Evolutionary conservation across 768 basidiomycete genomes (phyloP).

Genomic region (Mrakia frigida): DNA sequence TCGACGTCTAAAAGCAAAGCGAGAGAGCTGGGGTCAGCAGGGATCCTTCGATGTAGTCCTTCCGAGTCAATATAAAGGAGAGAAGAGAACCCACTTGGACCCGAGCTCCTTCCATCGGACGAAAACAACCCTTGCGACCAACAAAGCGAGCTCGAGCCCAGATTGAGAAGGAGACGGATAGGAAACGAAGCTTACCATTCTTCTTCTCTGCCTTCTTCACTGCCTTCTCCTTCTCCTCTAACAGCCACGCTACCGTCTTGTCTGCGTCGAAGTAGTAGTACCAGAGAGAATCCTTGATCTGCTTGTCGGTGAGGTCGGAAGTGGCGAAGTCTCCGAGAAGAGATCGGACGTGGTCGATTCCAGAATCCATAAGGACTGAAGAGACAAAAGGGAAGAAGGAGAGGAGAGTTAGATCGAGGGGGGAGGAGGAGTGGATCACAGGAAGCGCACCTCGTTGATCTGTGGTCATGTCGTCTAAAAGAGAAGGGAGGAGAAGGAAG

Average conservation of each 20-base stretch:
- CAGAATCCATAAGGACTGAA: slow-evolving; percentile 61
- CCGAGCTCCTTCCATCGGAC: not conserved
- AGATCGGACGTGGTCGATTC: slow-evolving; percentile 61
- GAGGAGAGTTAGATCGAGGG: not conserved
- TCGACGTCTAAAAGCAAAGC: not conserved
- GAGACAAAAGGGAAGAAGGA: slow-evolving; percentile 45
- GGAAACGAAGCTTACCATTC: slow-evolving; percentile 61
- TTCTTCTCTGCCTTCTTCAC: slow-evolving; percentile 64
- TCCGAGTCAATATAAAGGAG: not conserved
- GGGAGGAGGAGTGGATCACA: not conserved
- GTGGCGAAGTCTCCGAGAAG: slow-evolving; percentile 59
- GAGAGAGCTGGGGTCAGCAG: not conserved
- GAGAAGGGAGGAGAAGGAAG: not conserved
- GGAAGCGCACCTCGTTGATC: slow-evolving; percentile 65
- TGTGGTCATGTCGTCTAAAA: slow-evolving; percentile 58
- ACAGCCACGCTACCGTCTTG: slow-evolving; percentile 64
- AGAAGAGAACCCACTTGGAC: slow-evolving; percentile 10
- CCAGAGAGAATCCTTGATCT: slow-evolving; percentile 77
- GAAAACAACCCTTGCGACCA: not conserved
- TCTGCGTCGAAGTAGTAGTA: slow-evolving; percentile 81
- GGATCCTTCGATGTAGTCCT: not conserved
- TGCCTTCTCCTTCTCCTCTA: slow-evolving; percentile 54
- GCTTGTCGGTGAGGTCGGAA: slow-evolving; percentile 63
- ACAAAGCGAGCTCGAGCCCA: not conserved
- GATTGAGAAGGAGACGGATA: not conserved